Evolutionary conservation across 2,329 filamentous ascomycete genomes (phyloP).

Genomic region (Epichloe gansuensis): DNA sequence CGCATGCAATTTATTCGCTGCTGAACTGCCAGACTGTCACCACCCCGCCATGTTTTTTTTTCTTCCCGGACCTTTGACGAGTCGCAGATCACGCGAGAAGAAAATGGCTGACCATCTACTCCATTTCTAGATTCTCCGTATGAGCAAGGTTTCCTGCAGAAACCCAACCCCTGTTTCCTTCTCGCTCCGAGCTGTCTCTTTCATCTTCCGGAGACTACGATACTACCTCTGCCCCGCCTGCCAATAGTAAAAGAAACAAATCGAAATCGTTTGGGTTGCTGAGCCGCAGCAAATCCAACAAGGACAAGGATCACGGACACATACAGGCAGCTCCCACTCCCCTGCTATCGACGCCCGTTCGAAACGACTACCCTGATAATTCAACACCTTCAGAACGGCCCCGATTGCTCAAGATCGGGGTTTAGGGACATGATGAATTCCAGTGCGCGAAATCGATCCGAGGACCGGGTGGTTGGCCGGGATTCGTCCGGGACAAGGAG

Average conservation of each 20-base stretch:
- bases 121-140: constrained; percentile 14
- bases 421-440: constrained; percentile 58
- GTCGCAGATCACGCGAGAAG: background rate
- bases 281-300: constrained; percentile 38
- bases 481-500: constrained; percentile 37
- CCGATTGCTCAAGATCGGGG: constrained; percentile 52
- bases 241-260: constrained; percentile 34
- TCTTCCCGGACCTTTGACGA: background rate
- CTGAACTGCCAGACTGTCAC: background rate
- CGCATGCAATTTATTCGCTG: background rate
- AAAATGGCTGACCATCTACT: background rate
- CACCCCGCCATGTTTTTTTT: background rate
- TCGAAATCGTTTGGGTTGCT: constrained; percentile 43
- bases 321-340: constrained; percentile 22
- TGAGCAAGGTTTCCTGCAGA: constrained; percentile 23
- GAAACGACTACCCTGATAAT: constrained; percentile 18
- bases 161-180: constrained; percentile 28
- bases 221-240: constrained; percentile 17
- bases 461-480: constrained; percentile 46
- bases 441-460: constrained; percentile 56
- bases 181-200: constrained; percentile 41
- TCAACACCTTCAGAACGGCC: constrained; percentile 42
- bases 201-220: constrained; percentile 38
- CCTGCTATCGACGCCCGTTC: constrained; percentile 13
- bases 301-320: constrained; percentile 35